phyloP scores from a whole-genome alignment of 176 grass and related monocot genomes.

The Melocanna baccifera region DNA sequence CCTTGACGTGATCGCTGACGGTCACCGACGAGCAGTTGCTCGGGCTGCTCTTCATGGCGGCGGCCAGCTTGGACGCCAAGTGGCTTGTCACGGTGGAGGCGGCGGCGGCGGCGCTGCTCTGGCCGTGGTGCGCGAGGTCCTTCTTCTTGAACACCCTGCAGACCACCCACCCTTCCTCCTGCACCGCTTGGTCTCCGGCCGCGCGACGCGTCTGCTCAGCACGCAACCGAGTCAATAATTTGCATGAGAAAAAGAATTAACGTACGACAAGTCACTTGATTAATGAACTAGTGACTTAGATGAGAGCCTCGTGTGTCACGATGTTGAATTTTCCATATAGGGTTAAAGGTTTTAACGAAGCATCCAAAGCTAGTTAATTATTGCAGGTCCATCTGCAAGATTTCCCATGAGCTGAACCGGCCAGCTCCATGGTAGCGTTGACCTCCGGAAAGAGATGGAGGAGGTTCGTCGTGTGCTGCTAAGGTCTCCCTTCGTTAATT shows the following conservation, averaged over 20 bases:
- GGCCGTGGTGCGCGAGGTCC: slow-evolving; percentile 44
- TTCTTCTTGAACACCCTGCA: slow-evolving; percentile 97
- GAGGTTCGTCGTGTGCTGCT: slow-evolving; percentile 14
- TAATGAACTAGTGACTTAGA: not conserved
- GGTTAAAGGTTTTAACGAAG: not conserved
- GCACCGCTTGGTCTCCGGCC: slow-evolving; percentile 45
- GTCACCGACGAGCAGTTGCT: slow-evolving; percentile 60
- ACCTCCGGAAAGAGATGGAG: not conserved
- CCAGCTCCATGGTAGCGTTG: slow-evolving; percentile 1
- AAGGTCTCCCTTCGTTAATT: not conserved
- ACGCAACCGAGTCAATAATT: not conserved
- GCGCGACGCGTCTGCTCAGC: slow-evolving; percentile 30
- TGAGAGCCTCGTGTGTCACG: not conserved
- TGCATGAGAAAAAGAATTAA: not conserved
- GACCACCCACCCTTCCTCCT: slow-evolving; percentile 90
- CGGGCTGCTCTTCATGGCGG: slow-evolving; percentile 25
- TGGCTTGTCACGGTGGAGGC: not conserved
- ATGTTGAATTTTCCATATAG: not conserved
- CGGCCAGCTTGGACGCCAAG: not conserved
- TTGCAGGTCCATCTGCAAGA: slow-evolving; percentile 21
- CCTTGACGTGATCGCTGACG: slow-evolving; percentile 31
- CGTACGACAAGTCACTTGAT: not conserved
- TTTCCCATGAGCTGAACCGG: slow-evolving; percentile 11
- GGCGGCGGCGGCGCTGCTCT: slow-evolving; percentile 19
- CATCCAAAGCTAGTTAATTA: slow-evolving; percentile 5